Evolutionary conservation across 495 filamentous ascomycete species (phyloP), one percentile per base, ranked within the genome.

Genomic region (Podospora didyma): DNA sequence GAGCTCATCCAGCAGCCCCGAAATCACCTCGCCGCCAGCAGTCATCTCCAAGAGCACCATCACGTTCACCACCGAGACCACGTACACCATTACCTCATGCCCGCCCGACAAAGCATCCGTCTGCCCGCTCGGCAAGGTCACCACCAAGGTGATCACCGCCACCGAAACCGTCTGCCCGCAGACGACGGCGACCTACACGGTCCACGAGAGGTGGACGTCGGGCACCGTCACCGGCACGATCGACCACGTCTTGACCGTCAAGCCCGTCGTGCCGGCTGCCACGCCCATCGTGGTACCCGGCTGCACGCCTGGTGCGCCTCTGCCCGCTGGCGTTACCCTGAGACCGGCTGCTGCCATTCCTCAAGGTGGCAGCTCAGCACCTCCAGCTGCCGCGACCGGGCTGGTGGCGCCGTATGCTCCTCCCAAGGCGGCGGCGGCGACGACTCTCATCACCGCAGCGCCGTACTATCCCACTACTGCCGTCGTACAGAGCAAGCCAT

Each of bases 41-140:
- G n/a, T n/a, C n/a, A n/a, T n/a, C n/a, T n/a, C n/a, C n/a, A n/a
- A n/a, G 35, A 53, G 31, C 52, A 61, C 60, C 31, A 47, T 52
- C 53, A 66, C 61, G n/a, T 70, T 76, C 74, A 78, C 75, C 69
- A 66, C 68, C 63, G 77, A 75, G 57, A 66, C 75, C 47, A 75
- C 76, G 48, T 75, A 78, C 58, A 83, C 82, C 72, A 73, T 86
- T 73, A 84, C 77, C 66, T 83, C 79, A 19, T 86, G 83, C 74
- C 72, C 69, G 63, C 73, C 41, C 73, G 80, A 85, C 54, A 80
- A n/a, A n/a, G n/a, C n/a, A n/a, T n/a, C 79, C 60, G 65, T 81
- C 77, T 82, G 81, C 75, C 79, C 78, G 20, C 70, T 58, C 35
- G 64, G 68, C 31, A 48, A 49, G 22, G 61, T 70, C 45, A 67